phyloP scores from a whole-genome alignment of 371 early-diverging fungal species.

The Apophysomyces elegans region DNA sequence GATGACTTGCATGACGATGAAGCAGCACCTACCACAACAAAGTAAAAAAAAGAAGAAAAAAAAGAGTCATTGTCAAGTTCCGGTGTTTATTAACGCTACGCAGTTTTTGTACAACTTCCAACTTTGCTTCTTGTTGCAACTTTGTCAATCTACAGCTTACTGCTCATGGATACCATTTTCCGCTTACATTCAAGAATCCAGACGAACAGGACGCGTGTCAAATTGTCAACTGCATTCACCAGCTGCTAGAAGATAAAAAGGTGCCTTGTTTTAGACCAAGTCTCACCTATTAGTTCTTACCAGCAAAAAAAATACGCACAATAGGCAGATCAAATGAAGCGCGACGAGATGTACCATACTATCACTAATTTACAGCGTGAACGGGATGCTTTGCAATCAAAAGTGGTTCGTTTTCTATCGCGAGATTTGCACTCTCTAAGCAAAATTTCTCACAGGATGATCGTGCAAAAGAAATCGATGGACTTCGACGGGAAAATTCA shows the following conservation, averaged over 20 bases:
- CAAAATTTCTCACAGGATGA: constrained; percentile 11
- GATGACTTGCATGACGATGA: neutral
- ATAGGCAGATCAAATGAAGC: constrained; percentile 9
- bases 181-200: constrained; percentile 36
- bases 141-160: constrained; percentile 46
- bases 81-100: neutral
- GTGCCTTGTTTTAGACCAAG: constrained; percentile 12
- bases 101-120: constrained; percentile 23
- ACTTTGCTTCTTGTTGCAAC: constrained; percentile 30
- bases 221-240: constrained; percentile 43
- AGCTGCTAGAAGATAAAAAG: constrained; percentile 41
- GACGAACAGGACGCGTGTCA: constrained; percentile 36
- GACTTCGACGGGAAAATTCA: constrained; percentile 14
- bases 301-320: too few species aligned
- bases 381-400: constrained; percentile 19
- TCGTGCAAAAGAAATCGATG: constrained; percentile 15
- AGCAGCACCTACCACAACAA: neutral
- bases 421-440: neutral
- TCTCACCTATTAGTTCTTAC: too few species aligned
- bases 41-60: neutral
- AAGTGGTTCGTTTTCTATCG: constrained; percentile 15
- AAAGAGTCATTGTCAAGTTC: neutral
- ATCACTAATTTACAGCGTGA: constrained; percentile 16
- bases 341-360: constrained; percentile 17
- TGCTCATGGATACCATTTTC: constrained; percentile 46